Base-by-base conservation (phyloP, 2,329 filamentous ascomycete species). In the Microcera coccophila region DNA sequence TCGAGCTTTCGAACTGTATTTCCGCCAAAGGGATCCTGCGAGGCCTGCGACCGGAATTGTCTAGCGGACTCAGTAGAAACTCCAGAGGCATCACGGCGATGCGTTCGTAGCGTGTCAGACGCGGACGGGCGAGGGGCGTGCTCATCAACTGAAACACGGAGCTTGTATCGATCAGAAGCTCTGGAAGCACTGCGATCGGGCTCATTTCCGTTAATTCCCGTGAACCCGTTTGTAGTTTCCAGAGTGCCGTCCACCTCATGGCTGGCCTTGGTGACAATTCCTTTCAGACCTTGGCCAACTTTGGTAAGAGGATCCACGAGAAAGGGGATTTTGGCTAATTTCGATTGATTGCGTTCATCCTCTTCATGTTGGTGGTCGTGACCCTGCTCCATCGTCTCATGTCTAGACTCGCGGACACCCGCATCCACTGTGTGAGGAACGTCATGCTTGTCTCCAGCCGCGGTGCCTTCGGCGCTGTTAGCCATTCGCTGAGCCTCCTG, bases 191-290 rank as follows among this genome's bases (percentile, higher is more conserved):
- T 15, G 2, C 47, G 47, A 3, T 11, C 28, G 12, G 26, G 9
- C 2, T 53, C 45, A 1, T 38, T 50, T 5, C 44, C 24, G 0
- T 3, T 9, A 0, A 60, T 3, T 53, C 66, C 54, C 5, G 62
- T 49, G 49, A 81, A 81, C 1, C 78, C 78, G 44, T 80, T 77
- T 0, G 73, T 79, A 4, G 72, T 74, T 40, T 75, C 76, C 16
- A 83, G 55, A 10, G 73, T 71, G 18, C 63, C 65, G 22, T 79
- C 75, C 3, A 82, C 62, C 4, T 72, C 75, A 11, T 72, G 69
- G 2, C 70, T 70, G 14, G 72, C 68, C 39, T 70, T 76, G 24
- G 50, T 52, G 1, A 76, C 66, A 9, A 59, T 67, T 4, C 64
- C 67, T 33, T 68, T 69, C n/a, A 80, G 52, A 1, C 75, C 75